A percentile compares a stretch with the other conserved stretches of the same genome.
Evolutionary conservation across 495 filamentous ascomycete species (phyloP).

Genomic region (Zalerion maritima): DNA sequence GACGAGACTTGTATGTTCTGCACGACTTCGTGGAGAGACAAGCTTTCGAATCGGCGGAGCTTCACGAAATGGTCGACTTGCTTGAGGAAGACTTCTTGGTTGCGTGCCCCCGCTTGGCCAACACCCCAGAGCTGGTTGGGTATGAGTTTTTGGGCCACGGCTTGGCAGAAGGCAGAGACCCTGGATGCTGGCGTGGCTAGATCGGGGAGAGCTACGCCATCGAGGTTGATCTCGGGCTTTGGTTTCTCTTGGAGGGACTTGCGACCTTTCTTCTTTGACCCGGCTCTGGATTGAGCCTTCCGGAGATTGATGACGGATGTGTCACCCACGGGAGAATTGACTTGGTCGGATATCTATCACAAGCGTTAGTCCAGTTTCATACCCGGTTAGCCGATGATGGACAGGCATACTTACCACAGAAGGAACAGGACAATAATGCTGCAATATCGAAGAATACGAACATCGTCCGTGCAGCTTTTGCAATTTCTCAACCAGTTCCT

Average conservation of each 20-base stretch:
- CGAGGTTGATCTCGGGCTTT: conserved; percentile 5
- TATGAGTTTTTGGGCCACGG: conserved; percentile 58
- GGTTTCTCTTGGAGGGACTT: not conserved
- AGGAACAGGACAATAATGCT: conserved; percentile 84
- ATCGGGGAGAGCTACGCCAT: conserved; percentile 37
- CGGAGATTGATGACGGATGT: too few species aligned
- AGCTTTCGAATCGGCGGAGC: conserved; percentile 64
- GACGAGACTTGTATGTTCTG: conserved; percentile 53
- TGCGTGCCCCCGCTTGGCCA: conserved; percentile 34
- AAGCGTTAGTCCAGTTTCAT: too few species aligned
- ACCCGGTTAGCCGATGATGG: not conserved
- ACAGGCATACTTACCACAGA: conserved; percentile 14
- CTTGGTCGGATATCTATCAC: too few species aligned
- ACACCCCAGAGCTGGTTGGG: conserved; percentile 63
- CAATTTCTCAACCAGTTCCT: conserved; percentile 48
- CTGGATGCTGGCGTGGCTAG: conserved; percentile 53
- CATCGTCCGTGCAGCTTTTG: conserved; percentile 60
- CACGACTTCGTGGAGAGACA: conserved; percentile 63
- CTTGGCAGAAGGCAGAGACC: conserved; percentile 80
- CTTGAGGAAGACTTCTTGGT: conserved; percentile 43
- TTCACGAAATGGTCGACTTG: conserved; percentile 64
- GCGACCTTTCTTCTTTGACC: conserved; percentile 4
- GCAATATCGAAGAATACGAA: conserved; percentile 58
- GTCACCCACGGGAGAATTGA: too few species aligned
- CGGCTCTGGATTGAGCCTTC: too few species aligned